Conservation (phyloP, 169 alveolate species). For the Eimeria maxima region DNA sequence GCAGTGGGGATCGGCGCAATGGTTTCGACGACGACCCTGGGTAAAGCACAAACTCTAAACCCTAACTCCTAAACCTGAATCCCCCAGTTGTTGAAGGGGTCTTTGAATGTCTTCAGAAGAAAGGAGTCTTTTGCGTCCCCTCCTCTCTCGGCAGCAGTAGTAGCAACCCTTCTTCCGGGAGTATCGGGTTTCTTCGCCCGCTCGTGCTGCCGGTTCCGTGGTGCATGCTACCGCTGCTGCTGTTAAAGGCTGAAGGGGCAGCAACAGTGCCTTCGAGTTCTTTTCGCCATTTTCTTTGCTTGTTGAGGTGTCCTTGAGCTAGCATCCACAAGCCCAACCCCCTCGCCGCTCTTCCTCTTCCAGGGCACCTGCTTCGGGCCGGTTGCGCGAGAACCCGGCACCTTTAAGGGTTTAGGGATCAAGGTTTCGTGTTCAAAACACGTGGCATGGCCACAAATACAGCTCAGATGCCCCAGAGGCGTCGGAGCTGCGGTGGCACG, state of each 20-base stretch:
- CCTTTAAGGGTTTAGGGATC: background rate
- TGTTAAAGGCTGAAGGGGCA: background rate
- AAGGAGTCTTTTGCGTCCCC: background rate
- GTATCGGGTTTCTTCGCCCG: too few species aligned
- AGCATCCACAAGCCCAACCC: background rate
- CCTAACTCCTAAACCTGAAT: constrained; percentile 6
- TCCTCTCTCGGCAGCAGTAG: background rate
- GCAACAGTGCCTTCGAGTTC: background rate
- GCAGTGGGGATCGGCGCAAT: background rate
- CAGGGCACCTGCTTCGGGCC: background rate
- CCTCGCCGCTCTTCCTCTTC: background rate
- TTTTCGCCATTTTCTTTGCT: background rate
- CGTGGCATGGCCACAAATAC: background rate
- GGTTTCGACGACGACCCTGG: background rate
- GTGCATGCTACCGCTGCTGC: background rate
- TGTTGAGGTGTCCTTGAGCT: background rate
- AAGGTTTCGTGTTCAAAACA: background rate
- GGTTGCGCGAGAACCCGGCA: too few species aligned
- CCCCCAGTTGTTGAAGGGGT: background rate
- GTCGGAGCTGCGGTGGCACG: background rate
- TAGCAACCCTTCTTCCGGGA: too few species aligned
- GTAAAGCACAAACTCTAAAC: background rate
- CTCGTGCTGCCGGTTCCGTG: background rate
- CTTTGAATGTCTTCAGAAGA: background rate
- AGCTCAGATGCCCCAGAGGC: background rate